These are phyloP conservation scores for Monosporozyma unispora DNA, from an alignment of 805 yeast genomes.

Conservation along the genomic window DNA sequence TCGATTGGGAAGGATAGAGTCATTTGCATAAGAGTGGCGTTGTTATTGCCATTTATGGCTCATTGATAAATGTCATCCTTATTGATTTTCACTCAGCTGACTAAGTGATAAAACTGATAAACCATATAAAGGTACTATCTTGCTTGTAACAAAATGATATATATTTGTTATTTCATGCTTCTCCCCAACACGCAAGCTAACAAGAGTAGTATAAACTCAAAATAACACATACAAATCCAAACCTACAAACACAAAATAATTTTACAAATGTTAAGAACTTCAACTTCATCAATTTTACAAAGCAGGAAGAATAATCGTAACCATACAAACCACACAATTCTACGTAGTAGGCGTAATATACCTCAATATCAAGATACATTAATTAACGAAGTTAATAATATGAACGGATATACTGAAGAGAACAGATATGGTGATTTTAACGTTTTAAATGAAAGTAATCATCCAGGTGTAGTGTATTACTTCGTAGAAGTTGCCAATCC, in stretches of 20 bases:
- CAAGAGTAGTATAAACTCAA: background rate
- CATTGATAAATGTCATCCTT: background rate
- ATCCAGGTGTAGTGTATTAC: constrained; percentile 13
- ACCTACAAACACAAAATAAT: background rate
- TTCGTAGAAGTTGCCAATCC: constrained; percentile 8
- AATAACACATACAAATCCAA: background rate
- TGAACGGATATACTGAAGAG: constrained; percentile 2
- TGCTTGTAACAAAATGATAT: background rate
- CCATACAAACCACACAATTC: constrained; percentile 1
- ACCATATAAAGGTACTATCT: background rate
- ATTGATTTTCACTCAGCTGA: background rate
- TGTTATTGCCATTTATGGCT: background rate
- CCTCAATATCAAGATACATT: constrained; percentile 5
- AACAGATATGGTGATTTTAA: constrained; percentile 8
- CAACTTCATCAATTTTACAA: constrained; percentile 4
- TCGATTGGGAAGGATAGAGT: too few relatives aligned
- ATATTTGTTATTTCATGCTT: too few relatives aligned
- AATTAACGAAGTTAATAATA: background rate
- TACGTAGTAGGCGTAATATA: constrained; percentile 7
- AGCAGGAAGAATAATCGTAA: background rate
- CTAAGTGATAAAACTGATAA: background rate
- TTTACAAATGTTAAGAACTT: constrained; percentile 6
- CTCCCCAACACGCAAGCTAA: background rate
- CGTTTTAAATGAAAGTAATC: constrained; percentile 7
- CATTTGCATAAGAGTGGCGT: background rate